Evolutionary conservation across 169 alveolate species (phyloP).

Genomic region (Eimeria maxima): DNA sequence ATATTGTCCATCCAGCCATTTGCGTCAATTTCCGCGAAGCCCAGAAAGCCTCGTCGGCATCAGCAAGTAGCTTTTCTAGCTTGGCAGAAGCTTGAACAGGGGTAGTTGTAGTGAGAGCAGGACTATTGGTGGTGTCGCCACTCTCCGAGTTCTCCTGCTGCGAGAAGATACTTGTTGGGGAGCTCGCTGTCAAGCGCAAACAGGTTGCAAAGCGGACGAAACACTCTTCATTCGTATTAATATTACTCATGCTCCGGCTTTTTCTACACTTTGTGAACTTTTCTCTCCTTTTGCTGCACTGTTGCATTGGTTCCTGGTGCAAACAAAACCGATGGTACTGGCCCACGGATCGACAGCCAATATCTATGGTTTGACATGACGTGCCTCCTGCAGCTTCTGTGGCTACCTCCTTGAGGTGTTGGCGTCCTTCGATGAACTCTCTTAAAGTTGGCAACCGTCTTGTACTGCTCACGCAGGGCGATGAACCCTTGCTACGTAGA

Average conservation of each 20-base stretch:
- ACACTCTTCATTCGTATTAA: too few species aligned
- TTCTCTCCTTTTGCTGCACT: not conserved
- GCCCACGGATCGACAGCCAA: not conserved
- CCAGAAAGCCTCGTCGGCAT: conserved; percentile 53
- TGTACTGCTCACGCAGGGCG: conserved; percentile 44
- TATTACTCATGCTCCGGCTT: too few species aligned
- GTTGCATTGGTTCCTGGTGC: not conserved
- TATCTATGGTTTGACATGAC: not conserved
- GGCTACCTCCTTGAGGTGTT: conserved; percentile 62
- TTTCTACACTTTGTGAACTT: not conserved
- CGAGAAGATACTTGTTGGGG: not conserved
- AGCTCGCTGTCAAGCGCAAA: not conserved
- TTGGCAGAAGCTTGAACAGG: conserved; percentile 27
- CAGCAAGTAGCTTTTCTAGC: conserved; percentile 22
- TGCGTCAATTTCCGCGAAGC: conserved; percentile 16
- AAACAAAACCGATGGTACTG: not conserved
- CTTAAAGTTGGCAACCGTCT: conserved; percentile 25
- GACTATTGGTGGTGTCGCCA: not conserved
- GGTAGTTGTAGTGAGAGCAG: not conserved
- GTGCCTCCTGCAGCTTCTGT: conserved; percentile 48
- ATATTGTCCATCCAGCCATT: conserved; percentile 28
- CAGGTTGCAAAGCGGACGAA: too few species aligned
- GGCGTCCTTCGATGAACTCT: conserved; percentile 32
- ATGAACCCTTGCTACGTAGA: not conserved
- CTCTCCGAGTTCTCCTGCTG: conserved; percentile 20